Percentiles rank a stretch among this genome's conserved stretches.
Conservation (phyloP, 805 yeast species). For the Zygoascus biomembranicola region DNA sequence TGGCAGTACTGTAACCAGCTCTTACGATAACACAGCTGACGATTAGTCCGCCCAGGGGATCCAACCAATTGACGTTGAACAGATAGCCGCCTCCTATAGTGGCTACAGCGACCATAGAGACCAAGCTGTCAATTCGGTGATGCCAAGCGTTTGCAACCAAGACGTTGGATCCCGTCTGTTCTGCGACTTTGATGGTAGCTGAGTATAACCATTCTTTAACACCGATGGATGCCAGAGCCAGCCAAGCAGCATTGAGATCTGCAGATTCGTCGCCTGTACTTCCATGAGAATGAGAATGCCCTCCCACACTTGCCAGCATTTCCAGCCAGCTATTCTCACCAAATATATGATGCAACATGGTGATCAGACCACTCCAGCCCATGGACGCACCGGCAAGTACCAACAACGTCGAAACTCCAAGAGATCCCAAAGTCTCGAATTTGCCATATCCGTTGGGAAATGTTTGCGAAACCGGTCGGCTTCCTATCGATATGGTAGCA, state of each 20-base stretch:
- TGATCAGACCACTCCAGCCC: slow-evolving; percentile 76
- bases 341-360: slow-evolving; percentile 30
- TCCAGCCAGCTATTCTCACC: slow-evolving; percentile 12
- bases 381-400: slow-evolving; percentile 84
- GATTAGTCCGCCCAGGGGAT: slow-evolving; percentile 83
- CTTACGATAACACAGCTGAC: slow-evolving; percentile 75
- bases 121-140: slow-evolving; percentile 88
- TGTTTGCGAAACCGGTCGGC: slow-evolving; percentile 44
- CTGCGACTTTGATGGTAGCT: slow-evolving; percentile 76
- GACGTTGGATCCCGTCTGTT: slow-evolving; percentile 72
- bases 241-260: slow-evolving; percentile 90
- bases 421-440: slow-evolving; percentile 84
- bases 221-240: slow-evolving; percentile 81
- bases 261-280: slow-evolving; percentile 33
- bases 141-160: slow-evolving; percentile 98
- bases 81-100: slow-evolving; percentile 83
- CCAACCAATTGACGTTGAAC: slow-evolving; percentile 73
- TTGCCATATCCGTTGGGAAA: slow-evolving; percentile 92
- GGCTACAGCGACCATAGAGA: slow-evolving; percentile 81
- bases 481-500: slow-evolving; percentile 75
- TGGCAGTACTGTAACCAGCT: slow-evolving; percentile 76
- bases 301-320: slow-evolving; percentile 31
- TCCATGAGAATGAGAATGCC: slow-evolving; percentile 40
- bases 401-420: slow-evolving; percentile 76
- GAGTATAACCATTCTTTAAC: slow-evolving; percentile 84